Evolutionary conservation across 2,329 filamentous ascomycete genomes (phyloP).

Genomic region (Sporothrix pallida): DNA sequence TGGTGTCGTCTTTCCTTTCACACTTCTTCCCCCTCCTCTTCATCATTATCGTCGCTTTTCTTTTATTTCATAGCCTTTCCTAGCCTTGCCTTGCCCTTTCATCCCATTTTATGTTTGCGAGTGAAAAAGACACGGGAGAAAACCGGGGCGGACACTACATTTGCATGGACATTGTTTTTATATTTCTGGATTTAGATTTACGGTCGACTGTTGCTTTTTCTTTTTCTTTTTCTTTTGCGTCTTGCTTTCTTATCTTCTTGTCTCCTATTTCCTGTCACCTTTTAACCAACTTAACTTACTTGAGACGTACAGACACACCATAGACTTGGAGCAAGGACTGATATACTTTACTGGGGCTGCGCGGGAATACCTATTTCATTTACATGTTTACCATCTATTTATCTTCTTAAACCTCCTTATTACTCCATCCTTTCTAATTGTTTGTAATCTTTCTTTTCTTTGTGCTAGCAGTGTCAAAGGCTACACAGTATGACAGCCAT

Average conservation of each 20-base stretch:
- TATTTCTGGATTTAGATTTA: not conserved
- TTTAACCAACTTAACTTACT: not conserved
- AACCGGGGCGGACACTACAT: not conserved
- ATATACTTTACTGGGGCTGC: not conserved
- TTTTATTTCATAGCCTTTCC: not conserved
- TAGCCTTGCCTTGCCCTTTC: not conserved
- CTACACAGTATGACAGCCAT: too few species aligned
- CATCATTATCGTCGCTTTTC: not conserved
- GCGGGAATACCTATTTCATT: slow-evolving; percentile 25
- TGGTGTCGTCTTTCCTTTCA: too few species aligned
- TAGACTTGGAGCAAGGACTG: slow-evolving; percentile 17
- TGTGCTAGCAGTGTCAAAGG: not conserved
- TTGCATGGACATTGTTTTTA: not conserved
- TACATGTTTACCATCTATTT: not conserved
- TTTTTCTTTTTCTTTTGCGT: not conserved
- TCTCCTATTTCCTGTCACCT: not conserved
- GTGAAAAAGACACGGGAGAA: not conserved
- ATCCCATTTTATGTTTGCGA: not conserved
- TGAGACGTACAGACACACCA: slow-evolving; percentile 19
- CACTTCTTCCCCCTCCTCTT: not conserved
- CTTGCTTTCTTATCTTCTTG: not conserved
- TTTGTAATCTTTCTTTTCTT: not conserved
- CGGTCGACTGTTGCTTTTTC: not conserved
- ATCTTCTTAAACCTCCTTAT: not conserved
- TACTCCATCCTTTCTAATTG: not conserved